These are phyloP conservation scores for Rhodocollybia butyracea DNA, from an alignment of 768 basidiomycete genomes.

Conservation along the genomic window DNA sequence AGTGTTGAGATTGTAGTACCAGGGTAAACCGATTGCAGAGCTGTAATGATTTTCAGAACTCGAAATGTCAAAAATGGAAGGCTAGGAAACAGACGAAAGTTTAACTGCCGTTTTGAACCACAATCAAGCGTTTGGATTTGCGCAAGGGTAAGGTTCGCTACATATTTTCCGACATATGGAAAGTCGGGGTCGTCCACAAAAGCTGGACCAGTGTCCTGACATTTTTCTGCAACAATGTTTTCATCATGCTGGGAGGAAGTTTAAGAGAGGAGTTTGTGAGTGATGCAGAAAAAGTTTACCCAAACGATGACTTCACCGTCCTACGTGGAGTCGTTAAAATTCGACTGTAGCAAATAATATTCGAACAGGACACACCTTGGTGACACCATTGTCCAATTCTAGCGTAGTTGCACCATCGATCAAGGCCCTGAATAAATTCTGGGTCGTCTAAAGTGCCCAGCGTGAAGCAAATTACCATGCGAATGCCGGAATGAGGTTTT, in stretches of 20 bases:
- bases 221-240: conserved; percentile 59
- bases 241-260: conserved; percentile 56
- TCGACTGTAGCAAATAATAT: background rate
- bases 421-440: conserved; percentile 50
- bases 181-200: conserved; percentile 54
- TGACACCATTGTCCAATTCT: conserved; percentile 77
- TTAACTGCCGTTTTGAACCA: conserved; percentile 58
- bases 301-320: conserved; percentile 78
- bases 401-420: conserved; percentile 74
- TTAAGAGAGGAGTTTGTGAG: background rate
- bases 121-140: conserved; percentile 82
- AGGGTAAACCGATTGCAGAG: conserved; percentile 62
- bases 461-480: conserved; percentile 52
- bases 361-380: conserved; percentile 41
- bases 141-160: conserved; percentile 74
- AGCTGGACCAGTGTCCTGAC: conserved; percentile 61
- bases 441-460: conserved; percentile 3
- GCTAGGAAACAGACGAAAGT: conserved; percentile 47
- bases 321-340: conserved; percentile 32
- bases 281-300: background rate
- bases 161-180: conserved; percentile 74
- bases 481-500: conserved; percentile 72
- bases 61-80: background rate
- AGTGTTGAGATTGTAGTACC: conserved; percentile 72
- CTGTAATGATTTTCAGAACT: conserved; percentile 26